Evolutionary conservation across 768 basidiomycete genomes (phyloP).

Genomic region (Russula sp.): DNA sequence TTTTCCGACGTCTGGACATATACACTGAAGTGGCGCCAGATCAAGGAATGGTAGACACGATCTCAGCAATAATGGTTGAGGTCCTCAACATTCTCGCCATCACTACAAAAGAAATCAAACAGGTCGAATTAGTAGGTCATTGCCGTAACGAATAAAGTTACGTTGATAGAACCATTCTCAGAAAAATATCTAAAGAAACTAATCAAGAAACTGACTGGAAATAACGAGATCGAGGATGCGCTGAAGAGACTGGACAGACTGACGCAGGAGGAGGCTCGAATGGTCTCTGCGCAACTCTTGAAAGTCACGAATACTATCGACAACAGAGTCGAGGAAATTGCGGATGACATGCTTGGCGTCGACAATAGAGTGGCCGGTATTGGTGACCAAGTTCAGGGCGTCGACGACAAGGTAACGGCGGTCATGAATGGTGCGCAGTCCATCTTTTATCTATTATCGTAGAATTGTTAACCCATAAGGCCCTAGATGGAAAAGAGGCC

Average conservation of each 20-base stretch:
- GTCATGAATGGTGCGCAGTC: no score
- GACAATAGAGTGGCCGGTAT: no score
- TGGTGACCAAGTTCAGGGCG: no score
- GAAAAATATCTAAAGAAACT: neutral
- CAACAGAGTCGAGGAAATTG: neutral
- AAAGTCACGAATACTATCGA: neutral
- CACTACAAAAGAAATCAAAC: neutral
- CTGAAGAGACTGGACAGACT: conserved; percentile 1
- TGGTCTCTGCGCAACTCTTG: neutral
- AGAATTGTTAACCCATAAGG: no score
- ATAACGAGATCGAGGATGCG: neutral
- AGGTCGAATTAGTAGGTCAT: neutral
- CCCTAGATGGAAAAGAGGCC: neutral
- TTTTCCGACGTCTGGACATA: neutral
- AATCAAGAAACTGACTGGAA: neutral
- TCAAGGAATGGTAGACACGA: neutral
- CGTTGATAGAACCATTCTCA: neutral
- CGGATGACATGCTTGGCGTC: no score
- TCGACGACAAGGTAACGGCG: no score
- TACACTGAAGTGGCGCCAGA: neutral
- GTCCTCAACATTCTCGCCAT: neutral
- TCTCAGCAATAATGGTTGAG: neutral
- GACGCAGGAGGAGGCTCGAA: neutral
- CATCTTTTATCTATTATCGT: no score
- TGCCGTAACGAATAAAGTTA: no score